These are phyloP conservation scores for Podospora pseudopauciseta DNA, from an alignment of 495 filamentous ascomycete species.

Conservation along the genomic window DNA sequence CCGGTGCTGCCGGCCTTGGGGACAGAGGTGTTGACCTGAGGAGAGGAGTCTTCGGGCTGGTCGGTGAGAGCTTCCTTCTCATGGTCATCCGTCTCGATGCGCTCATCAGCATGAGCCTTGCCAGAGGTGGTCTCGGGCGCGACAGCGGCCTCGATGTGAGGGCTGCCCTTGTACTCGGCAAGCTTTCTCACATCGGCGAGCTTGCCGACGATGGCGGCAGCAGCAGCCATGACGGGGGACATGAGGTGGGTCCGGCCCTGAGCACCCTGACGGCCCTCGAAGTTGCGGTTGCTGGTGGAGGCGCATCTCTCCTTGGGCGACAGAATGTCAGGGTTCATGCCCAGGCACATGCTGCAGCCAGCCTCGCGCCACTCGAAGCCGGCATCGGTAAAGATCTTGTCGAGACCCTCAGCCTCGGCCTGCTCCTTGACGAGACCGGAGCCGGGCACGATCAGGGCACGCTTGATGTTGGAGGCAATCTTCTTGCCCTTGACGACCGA, in stretches of 20 bases:
- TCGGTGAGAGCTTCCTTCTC: constrained; percentile 73
- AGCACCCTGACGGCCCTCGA: constrained; percentile 94
- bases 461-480: constrained; percentile 80
- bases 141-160: constrained; percentile 35
- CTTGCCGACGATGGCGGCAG: constrained; percentile 83
- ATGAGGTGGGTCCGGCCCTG: constrained; percentile 91
- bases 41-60: constrained; percentile 65
- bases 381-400: constrained; percentile 85
- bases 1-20: constrained; percentile 54
- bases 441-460: constrained; percentile 93
- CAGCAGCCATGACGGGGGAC: constrained; percentile 95
- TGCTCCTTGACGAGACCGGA: constrained; percentile 92
- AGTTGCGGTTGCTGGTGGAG: constrained; percentile 94
- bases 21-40: constrained; percentile 56
- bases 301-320: constrained; percentile 90
- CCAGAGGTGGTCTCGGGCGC: constrained; percentile 25
- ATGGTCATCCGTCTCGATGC: constrained; percentile 66
- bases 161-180: constrained; percentile 55
- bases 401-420: constrained; percentile 86
- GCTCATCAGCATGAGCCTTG: constrained; percentile 66
- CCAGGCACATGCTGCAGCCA: constrained; percentile 96
- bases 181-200: constrained; percentile 87
- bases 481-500: constrained; percentile 80
- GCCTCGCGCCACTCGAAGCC: constrained; percentile 98
- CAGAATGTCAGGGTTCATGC: constrained; percentile 99